Base-by-base conservation (phyloP, 768 basidiomycete species). In the Sarcodon aspratus region DNA sequence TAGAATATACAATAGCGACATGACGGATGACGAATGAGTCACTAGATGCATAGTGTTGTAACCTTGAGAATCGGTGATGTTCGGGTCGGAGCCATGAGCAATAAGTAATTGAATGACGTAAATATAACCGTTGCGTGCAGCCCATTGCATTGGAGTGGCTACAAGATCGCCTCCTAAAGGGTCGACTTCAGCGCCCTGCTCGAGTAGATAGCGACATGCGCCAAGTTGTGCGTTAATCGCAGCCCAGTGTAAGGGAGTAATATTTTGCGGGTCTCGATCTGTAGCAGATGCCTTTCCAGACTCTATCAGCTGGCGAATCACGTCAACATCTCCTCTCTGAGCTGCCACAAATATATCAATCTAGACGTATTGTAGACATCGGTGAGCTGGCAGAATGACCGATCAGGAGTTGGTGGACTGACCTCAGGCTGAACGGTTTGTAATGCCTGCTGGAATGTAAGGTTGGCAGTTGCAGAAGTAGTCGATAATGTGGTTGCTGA, bases 61-160 rank as follows among this genome's bases (percentile, higher is more conserved):
- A 9, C 94, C 93, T 63, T 99, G 96, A 0, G 84, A 79, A 66
- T 99, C 96, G 51, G 75, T 62, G 52, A 97, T 83, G 49, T 81
- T 89, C 0, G 96, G 94, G 70, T 98, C 95, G 46, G 95, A 93
- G 54, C 83, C 84, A 66, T 94, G 80, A 1, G 80, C 72, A 55
- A 98, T 78, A 51, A 99, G 79, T 18, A 99, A 75, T 53, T 98
- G 94, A 36, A 98, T 85, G 52, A 98, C 76, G 60, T 96, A 95
- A 60, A 98, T 79, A 67, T 96, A 94, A 17, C 96, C 96, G 60
- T 93, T 96, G 48, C 94, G 80, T 3, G 95, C 92, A 0, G 96
- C 96, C 96, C 96, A 99, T 63, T 97, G 94, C 70, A 98, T 76
- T 1, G 96, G 93, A 1, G 94, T 95, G 1, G 94, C 95, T 31